These are phyloP conservation scores for Talaromyces thailandensis DNA, from an alignment of 495 filamentous ascomycete species.

Conservation along the genomic window DNA sequence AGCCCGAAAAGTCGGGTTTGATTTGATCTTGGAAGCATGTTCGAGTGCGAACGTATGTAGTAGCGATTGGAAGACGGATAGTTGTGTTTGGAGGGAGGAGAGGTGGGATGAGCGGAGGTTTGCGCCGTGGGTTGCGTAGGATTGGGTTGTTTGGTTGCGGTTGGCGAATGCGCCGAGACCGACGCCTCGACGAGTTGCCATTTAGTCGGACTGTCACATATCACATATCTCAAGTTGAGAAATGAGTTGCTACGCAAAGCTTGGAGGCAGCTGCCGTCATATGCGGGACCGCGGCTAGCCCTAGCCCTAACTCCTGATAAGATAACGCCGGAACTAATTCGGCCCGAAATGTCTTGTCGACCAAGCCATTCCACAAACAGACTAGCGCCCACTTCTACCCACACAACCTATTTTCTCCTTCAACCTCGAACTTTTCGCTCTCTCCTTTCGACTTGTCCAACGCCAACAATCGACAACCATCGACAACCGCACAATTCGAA, in stretches of 20 bases:
- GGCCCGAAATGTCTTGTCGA: neutral
- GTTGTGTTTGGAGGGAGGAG: conserved; percentile 77
- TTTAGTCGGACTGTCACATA: conserved; percentile 9
- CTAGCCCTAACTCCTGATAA: conserved; percentile 6
- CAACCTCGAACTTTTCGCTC: conserved; percentile 11
- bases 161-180: conserved; percentile 89
- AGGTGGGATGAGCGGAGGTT: conserved; percentile 73
- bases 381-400: conserved; percentile 16
- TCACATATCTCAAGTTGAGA: neutral
- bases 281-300: conserved; percentile 2
- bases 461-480: conserved; percentile 14
- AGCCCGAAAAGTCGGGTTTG: conserved; percentile 86
- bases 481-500: conserved; percentile 25
- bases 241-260: neutral
- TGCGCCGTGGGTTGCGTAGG: conserved; percentile 82
- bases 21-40: conserved; percentile 90
- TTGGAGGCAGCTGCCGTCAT: neutral
- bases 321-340: conserved; percentile 2
- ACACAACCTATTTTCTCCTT: conserved; percentile 28
- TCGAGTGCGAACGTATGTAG: conserved; percentile 91
- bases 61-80: conserved; percentile 88
- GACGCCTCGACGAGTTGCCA: conserved; percentile 55
- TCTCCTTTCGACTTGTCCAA: conserved; percentile 29
- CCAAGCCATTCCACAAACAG: neutral
- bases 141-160: conserved; percentile 65